Evolutionary conservation across 352 stramenopile genomes (phyloP).

Genomic region (Globisporangium spinosum): DNA sequence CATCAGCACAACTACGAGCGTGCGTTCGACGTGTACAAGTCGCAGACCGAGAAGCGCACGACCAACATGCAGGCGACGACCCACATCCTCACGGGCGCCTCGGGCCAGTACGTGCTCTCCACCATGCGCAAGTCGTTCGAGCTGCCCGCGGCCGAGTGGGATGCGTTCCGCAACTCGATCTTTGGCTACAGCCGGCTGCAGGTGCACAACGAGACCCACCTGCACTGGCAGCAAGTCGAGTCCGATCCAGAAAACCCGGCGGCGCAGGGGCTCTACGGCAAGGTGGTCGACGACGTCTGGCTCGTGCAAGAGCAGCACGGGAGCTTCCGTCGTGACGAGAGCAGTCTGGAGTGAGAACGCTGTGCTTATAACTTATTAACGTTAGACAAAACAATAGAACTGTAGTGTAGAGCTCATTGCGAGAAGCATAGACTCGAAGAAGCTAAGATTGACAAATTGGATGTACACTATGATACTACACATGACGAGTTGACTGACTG

Average conservation of each 20-base stretch:
- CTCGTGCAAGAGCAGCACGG: slow-evolving; percentile 87
- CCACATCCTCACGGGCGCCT: slow-evolving; percentile 87
- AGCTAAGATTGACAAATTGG: background rate
- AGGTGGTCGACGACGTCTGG: slow-evolving; percentile 88
- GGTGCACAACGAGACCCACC: slow-evolving; percentile 83
- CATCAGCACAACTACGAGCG: slow-evolving; percentile 92
- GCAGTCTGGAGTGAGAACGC: background rate
- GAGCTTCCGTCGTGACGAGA: slow-evolving; percentile 47
- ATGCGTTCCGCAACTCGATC: slow-evolving; percentile 84
- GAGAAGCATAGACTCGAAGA: background rate
- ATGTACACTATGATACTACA: background rate
- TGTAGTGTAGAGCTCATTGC: background rate
- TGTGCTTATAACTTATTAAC: background rate
- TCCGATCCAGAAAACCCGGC: slow-evolving; percentile 75
- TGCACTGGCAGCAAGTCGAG: slow-evolving; percentile 88
- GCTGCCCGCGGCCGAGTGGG: slow-evolving; percentile 52
- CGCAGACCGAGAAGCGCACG: slow-evolving; percentile 55
- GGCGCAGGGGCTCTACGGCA: slow-evolving; percentile 66
- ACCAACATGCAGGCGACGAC: slow-evolving; percentile 83
- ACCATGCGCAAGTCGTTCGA: slow-evolving; percentile 81
- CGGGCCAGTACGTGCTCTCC: slow-evolving; percentile 77
- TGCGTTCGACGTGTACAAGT: slow-evolving; percentile 78
- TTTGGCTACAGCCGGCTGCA: slow-evolving; percentile 86
- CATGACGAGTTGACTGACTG: too few relatives aligned
- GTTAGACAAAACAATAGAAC: background rate